Base-by-base conservation (phyloP, 805 yeast species). In the Yarrowia alimentaria region DNA sequence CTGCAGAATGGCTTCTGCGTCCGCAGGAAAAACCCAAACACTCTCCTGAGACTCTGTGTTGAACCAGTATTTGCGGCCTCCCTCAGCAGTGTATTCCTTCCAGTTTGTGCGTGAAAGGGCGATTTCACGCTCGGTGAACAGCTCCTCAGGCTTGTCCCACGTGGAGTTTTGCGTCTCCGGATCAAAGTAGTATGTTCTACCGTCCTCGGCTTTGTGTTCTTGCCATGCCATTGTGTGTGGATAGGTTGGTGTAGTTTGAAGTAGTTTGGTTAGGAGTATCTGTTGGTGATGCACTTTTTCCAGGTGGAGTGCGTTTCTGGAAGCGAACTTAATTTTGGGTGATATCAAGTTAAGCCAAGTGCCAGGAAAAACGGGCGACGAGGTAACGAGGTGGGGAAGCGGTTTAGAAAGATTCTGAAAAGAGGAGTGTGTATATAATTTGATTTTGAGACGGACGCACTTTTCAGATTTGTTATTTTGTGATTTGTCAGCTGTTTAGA, bases 1-100 rank as follows among this genome's bases (percentile, higher is more conserved):
- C n/a, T 34, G 55, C 53, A 60, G 14, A 16, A 61, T 63, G 4
- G 52, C 55, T 24, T 63, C 62, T 5, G 77, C 70, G 24, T 73
- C 81, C 1, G 62, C 70, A 0, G 96, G 96, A n/a, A 78, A 65
- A 14, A 81, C 85, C 96, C 96, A 90, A 0, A 82, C 80, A 14
- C 93, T 81, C 59, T 80, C 80, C 5, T 78, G 75, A 0, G 91
- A 77, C 20, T 65, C 65, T 11, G 72, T 68, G 60, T 85, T 84
- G 65, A 81, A 82, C 69, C 85, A 89, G 64, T 88, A 88, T 14
- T 71, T 69, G 48, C 68, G 68, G 3, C 90, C 89, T 6, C 76
- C 81, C 10, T 75, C 75, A 0, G 81, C 71, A 1, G 64, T 61
- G 54, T 72, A 71, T 56, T 68, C 70, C 25, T 66, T 67, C 86